Conservation (phyloP, 2,329 filamentous ascomycete species). For the Sporothrix luriei region DNA sequence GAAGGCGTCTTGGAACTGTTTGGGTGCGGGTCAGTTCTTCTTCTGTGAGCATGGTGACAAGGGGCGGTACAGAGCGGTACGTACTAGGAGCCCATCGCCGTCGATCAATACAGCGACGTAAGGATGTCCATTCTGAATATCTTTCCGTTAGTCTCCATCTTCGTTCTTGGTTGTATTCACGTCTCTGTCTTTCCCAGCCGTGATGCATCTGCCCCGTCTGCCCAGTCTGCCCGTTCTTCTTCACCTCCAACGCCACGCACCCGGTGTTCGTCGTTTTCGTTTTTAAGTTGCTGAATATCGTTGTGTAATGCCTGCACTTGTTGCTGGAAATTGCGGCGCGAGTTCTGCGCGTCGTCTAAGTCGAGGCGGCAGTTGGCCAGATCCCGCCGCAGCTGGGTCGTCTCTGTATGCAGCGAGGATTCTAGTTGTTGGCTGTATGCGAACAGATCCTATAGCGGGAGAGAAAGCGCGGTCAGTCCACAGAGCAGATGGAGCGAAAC, state of each 20-base stretch:
- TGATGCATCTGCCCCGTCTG: too few species aligned
- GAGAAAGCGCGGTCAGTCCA: not conserved
- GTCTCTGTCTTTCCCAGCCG: too few species aligned
- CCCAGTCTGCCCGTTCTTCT: too few species aligned
- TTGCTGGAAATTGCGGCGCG: constrained; percentile 55
- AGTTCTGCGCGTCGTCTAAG: constrained; percentile 52
- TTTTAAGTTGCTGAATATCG: constrained; percentile 43
- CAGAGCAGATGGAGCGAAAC: not conserved
- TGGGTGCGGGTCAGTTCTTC: constrained; percentile 9
- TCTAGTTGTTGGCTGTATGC: constrained; percentile 52
- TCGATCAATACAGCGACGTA: constrained; percentile 65
- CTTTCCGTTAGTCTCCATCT: constrained; percentile 8
- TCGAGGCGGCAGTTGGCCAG: constrained; percentile 54
- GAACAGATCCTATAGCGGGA: constrained; percentile 49
- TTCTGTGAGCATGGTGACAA: not conserved
- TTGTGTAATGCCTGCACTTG: constrained; percentile 48
- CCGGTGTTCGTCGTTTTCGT: constrained; percentile 51
- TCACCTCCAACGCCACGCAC: constrained; percentile 40
- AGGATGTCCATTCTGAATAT: constrained; percentile 54
- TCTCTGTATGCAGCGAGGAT: constrained; percentile 49
- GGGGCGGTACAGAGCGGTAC: not conserved
- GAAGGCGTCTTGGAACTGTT: constrained; percentile 60
- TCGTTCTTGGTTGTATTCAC: not conserved
- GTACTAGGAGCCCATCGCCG: constrained; percentile 63
- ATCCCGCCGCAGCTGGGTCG: constrained; percentile 46